Conservation (phyloP, 768 basidiomycete species). For the Suillus fuscotomentosus region DNA sequence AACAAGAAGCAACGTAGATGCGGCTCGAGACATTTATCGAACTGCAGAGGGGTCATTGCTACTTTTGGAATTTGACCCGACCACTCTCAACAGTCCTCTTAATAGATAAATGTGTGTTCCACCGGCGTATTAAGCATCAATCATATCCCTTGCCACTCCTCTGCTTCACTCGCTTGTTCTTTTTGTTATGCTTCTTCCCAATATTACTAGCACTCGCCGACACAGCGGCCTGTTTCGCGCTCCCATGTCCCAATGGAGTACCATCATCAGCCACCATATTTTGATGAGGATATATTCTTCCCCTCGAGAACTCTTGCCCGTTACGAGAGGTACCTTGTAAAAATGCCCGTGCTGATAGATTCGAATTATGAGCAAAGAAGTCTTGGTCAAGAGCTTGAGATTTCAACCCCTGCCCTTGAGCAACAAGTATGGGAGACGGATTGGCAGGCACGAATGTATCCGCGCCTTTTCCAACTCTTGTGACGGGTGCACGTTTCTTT, state of each 20-base stretch:
- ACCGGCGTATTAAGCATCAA: constrained; percentile 20
- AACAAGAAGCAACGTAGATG: neutral
- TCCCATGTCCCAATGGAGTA: constrained; percentile 46
- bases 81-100: neutral
- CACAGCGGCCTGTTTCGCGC: constrained; percentile 42
- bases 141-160: constrained; percentile 94
- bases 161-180: constrained; percentile 78
- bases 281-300: constrained; percentile 80
- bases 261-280: constrained; percentile 79
- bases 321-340: constrained; percentile 58
- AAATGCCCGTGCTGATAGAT: constrained; percentile 58
- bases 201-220: constrained; percentile 35
- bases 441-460: constrained; percentile 72
- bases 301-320: constrained; percentile 61
- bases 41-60: neutral
- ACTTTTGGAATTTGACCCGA: neutral
- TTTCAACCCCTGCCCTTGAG: constrained; percentile 42
- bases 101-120: neutral
- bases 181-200: constrained; percentile 87
- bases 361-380: constrained; percentile 69
- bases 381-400: constrained; percentile 72
- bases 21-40: neutral
- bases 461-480: constrained; percentile 80
- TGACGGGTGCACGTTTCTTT: constrained; percentile 89
- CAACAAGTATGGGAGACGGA: constrained; percentile 24